Base-by-base conservation (phyloP, 495 filamentous ascomycete genomes). In the Aspergillus coremiiformis region DNA sequence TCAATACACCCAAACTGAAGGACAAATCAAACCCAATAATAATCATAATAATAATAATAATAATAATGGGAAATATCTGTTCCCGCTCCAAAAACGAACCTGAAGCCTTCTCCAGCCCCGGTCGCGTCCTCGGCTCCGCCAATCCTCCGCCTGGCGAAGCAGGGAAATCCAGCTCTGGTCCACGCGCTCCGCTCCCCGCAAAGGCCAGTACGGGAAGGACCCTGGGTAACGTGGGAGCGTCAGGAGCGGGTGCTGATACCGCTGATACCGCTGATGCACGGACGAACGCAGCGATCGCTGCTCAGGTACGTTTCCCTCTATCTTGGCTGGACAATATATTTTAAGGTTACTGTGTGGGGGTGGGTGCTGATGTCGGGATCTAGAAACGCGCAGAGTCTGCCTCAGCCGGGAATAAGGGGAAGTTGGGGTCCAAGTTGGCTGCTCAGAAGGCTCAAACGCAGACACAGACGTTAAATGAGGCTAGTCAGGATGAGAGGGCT, bases 51-150 rank as follows among this genome's bases (percentile, higher is more conserved):
- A 24, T 32, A 47, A 27, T 8, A 35, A 76, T 39, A n/a, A n/a
- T n/a, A n/a, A n/a, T n/a, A 50, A 89, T 91, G 87, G 87, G 87
- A 37, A 87, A 84, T 61, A 72, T 85, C 63, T 91, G 85, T 70
- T 81, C 84, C 61, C 82, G 84, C 60, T 70, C 76, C 35, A 71
- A 78, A n/a, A 72, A 77, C 53, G 73, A 82, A 45, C 53, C 71
- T 32, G 71, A 75, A 41, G 49, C 64, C 39, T 87, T 85, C 72
- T 62, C 79, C 15, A 72, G 75, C 12, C 85, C 84, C 4, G 85
- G 84, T 50, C 83, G 85, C 14, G 76, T 77, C 12, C 77, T 89
- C 20, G 72, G 71, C 32, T 57, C 67, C 24, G 24, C 24, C 22
- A 67, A 76, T 21, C 71, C 77, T 1, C 65, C 70, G 21, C 68